Evolutionary conservation across 306 rosid species (phyloP).

Genomic region (Corylus heterophylla): DNA sequence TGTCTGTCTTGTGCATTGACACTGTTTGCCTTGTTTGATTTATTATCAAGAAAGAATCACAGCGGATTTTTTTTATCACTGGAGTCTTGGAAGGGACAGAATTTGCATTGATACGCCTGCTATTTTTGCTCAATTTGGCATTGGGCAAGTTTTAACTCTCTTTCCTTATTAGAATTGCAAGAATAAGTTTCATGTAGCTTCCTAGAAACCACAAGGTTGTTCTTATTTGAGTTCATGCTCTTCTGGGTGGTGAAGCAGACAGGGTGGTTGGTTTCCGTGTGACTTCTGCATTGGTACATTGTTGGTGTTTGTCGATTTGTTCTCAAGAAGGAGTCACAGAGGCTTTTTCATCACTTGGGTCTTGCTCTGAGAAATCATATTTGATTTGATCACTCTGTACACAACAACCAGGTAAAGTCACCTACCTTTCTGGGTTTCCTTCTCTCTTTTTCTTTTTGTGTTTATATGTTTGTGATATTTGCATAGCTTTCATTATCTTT

Average conservation of each 20-base stretch:
- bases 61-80: too few species aligned
- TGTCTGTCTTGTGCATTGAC: neutral
- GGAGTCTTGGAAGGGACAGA: too few species aligned
- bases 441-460: neutral
- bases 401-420: neutral
- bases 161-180: constrained; percentile 20
- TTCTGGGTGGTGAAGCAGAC: constrained; percentile 8
- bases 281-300: neutral
- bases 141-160: neutral
- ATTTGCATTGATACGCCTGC: too few species aligned
- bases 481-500: neutral
- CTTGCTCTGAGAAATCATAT: neutral
- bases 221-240: constrained; percentile 9
- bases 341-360: neutral
- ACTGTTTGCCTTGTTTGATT: neutral
- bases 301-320: neutral
- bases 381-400: neutral
- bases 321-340: neutral
- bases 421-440: neutral
- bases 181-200: neutral
- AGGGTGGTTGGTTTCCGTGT: neutral
- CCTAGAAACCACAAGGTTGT: neutral
- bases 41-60: too few species aligned
- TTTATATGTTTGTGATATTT: neutral
- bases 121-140: neutral